Evolutionary conservation across 352 stramenopile species (phyloP).

Genomic region (Phytophthora multivora): DNA sequence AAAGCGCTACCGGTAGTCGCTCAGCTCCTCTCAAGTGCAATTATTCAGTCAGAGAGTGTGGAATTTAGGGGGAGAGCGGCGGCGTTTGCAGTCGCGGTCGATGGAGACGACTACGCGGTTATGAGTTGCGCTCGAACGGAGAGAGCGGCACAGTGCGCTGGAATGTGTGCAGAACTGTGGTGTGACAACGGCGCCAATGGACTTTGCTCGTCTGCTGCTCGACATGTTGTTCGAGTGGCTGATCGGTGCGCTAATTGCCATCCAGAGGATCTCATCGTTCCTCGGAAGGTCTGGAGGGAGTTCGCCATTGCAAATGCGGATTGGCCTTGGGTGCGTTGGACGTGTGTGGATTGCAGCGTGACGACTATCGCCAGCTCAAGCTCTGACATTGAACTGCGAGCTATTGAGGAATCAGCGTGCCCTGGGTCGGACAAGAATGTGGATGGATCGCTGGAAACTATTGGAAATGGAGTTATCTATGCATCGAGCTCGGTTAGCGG

Average conservation of each 20-base stretch:
- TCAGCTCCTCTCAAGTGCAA: background rate
- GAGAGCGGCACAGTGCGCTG: conserved; percentile 6
- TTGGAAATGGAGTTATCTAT: background rate
- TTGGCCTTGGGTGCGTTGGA: conserved; percentile 26
- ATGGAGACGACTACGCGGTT: conserved; percentile 9
- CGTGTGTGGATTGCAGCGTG: conserved; percentile 22
- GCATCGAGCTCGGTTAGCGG: conserved; percentile 4
- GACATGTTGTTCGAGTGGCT: conserved; percentile 26
- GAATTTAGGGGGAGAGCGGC: conserved; percentile 8
- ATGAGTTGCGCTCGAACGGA: conserved; percentile 17
- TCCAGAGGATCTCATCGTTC: conserved; percentile 18
- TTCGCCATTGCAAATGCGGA: background rate
- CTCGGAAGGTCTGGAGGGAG: conserved; percentile 5
- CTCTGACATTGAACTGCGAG: background rate
- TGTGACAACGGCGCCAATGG: conserved; percentile 9
- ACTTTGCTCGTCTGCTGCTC: background rate
- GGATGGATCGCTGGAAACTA: background rate
- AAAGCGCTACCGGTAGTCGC: conserved; percentile 2
- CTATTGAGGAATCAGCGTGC: background rate
- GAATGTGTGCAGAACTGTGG: conserved; percentile 33
- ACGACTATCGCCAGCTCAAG: background rate
- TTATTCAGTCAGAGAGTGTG: background rate
- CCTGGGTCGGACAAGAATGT: background rate
- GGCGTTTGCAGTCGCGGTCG: background rate
- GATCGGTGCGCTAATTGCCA: conserved; percentile 11